Evolutionary conservation across 2,329 filamentous ascomycete species (phyloP).

Genomic region (Byssoonygena ceratinophila): DNA sequence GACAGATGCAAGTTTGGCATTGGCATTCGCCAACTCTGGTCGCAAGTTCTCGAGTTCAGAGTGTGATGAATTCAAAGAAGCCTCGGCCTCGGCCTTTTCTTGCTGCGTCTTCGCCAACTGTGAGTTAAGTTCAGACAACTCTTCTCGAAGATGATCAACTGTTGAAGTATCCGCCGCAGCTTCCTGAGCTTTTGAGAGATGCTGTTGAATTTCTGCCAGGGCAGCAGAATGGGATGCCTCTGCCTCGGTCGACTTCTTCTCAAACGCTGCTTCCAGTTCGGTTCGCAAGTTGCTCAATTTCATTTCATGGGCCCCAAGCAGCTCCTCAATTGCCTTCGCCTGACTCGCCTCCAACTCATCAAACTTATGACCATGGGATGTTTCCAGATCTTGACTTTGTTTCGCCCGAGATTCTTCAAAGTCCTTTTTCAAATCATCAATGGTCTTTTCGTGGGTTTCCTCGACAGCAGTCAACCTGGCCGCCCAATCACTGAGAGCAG

Average conservation of each 20-base stretch:
- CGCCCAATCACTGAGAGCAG: conserved; percentile 22
- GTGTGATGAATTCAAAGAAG: conserved; percentile 43
- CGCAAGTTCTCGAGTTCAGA: conserved; percentile 71
- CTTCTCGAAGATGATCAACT: conserved; percentile 32
- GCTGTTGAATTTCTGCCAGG: conserved; percentile 26
- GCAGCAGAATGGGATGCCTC: conserved; percentile 29
- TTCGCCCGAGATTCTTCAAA: conserved; percentile 28
- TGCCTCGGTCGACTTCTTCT: conserved; percentile 29
- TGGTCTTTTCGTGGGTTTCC: conserved; percentile 20
- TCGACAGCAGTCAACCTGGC: conserved; percentile 25
- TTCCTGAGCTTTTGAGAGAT: conserved; percentile 29
- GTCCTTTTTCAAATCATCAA: conserved; percentile 29
- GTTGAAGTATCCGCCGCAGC: conserved; percentile 30
- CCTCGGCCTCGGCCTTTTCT: conserved; percentile 39
- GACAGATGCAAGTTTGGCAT: conserved; percentile 39
- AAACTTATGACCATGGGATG: conserved; percentile 26
- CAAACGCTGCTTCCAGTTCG: conserved; percentile 30
- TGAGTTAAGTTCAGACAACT: conserved; percentile 41
- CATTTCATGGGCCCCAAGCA: conserved; percentile 32
- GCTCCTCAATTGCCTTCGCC: conserved; percentile 32
- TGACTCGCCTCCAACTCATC: conserved; percentile 32
- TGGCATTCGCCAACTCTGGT: conserved; percentile 55
- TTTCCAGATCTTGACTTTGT: conserved; percentile 32
- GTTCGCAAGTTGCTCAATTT: conserved; percentile 30
- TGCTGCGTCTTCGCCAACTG: conserved; percentile 37